Evolutionary conservation across 2,329 filamentous ascomycete species (phyloP).

Genomic region (Aspergillus novoparasiticus): DNA sequence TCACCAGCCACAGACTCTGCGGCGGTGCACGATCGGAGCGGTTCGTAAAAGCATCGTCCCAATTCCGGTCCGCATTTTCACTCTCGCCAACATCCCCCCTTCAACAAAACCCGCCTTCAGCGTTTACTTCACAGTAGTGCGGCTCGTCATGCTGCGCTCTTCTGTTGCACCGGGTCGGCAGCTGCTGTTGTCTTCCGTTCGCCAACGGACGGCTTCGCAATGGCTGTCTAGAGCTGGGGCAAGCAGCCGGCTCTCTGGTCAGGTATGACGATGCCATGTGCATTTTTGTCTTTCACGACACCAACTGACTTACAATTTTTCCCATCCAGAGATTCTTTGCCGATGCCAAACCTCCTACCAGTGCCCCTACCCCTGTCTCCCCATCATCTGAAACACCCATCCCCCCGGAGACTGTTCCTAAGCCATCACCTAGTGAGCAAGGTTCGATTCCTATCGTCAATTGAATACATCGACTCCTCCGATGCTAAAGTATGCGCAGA

Average conservation of each 20-base stretch:
- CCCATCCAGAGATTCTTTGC: slow-evolving; percentile 52
- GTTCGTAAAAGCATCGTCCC: slow-evolving; percentile 42
- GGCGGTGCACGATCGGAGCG: slow-evolving; percentile 39
- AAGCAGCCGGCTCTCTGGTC: slow-evolving; percentile 43
- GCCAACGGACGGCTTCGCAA: slow-evolving; percentile 43
- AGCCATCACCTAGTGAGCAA: slow-evolving; percentile 42
- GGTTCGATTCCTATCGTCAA: slow-evolving; percentile 25
- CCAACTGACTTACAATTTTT: slow-evolving; percentile 25
- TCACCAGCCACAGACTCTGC: slow-evolving; percentile 27
- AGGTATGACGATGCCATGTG: slow-evolving; percentile 37
- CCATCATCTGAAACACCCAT: slow-evolving; percentile 51
- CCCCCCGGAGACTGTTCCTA: slow-evolving; percentile 52
- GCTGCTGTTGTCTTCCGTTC: slow-evolving; percentile 42
- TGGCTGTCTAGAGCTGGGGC: slow-evolving; percentile 44
- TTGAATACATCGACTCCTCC: slow-evolving; percentile 10
- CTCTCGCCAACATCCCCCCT: slow-evolving; percentile 32
- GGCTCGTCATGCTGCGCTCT: slow-evolving; percentile 59
- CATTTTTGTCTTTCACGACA: slow-evolving; percentile 28
- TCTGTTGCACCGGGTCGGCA: slow-evolving; percentile 53
- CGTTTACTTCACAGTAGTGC: slow-evolving; percentile 39
- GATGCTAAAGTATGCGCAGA: slow-evolving; percentile 44
- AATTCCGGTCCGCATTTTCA: slow-evolving; percentile 36
- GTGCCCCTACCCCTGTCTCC: slow-evolving; percentile 46
- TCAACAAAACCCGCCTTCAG: slow-evolving; percentile 26
- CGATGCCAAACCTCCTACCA: slow-evolving; percentile 46